These are phyloP conservation scores for Aspergillus costaricaensis DNA, from an alignment of 2,329 filamentous ascomycete genomes.

Conservation along the genomic window DNA sequence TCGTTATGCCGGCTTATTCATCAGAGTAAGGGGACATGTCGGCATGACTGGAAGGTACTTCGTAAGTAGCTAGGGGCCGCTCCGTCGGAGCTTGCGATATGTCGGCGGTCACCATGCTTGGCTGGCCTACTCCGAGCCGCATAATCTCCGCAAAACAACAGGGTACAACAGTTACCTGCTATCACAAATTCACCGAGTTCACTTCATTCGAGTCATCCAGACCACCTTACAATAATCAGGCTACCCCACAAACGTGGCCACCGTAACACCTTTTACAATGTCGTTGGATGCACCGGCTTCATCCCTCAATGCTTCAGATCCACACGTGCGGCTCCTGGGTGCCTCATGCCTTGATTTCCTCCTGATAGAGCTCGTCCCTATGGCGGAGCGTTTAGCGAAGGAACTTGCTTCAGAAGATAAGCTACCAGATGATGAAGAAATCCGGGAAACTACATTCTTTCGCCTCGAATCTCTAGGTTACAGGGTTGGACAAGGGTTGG, in stretches of 20 bases:
- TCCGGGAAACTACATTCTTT: conserved; percentile 81
- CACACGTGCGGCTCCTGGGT: conserved; percentile 73
- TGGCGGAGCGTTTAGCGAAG: conserved; percentile 82
- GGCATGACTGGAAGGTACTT: neutral
- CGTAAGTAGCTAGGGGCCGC: neutral
- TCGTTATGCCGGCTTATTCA: too few relatives aligned
- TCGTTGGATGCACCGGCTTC: conserved; percentile 72
- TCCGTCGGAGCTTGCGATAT: neutral
- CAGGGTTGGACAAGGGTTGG: conserved; percentile 86
- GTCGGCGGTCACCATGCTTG: neutral
- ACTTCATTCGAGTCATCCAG: neutral
- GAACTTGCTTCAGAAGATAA: conserved; percentile 54
- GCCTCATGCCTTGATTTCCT: conserved; percentile 90
- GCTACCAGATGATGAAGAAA: conserved; percentile 62
- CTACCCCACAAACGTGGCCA: neutral
- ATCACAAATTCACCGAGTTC: neutral
- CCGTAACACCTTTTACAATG: conserved; percentile 50
- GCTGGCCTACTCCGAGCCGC: neutral
- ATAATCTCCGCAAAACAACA: neutral
- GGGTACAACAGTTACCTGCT: neutral
- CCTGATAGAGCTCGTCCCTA: conserved; percentile 92
- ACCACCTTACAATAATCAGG: neutral
- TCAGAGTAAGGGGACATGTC: too few relatives aligned
- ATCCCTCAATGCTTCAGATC: conserved; percentile 71
- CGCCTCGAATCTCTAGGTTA: conserved; percentile 84